Evolutionary conservation across 2,329 filamentous ascomycete species (phyloP).

Genomic region (Pleomassaria siparia): DNA sequence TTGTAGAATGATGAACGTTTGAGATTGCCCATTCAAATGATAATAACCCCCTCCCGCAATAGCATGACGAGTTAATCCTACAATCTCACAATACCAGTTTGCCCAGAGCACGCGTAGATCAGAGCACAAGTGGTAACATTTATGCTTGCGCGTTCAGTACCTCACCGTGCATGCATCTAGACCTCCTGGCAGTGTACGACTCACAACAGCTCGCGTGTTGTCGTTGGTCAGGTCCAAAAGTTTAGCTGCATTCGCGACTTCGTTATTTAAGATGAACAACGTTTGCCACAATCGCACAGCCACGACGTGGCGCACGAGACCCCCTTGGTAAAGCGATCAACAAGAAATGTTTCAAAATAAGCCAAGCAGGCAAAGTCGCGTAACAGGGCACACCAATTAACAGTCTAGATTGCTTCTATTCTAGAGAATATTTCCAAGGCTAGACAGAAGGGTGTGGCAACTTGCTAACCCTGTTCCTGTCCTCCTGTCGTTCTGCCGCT

Average conservation of each 20-base stretch:
- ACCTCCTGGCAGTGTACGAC: too few species aligned
- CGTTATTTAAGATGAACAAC: not conserved
- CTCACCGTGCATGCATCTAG: too few species aligned
- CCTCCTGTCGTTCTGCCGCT: constrained; percentile 9
- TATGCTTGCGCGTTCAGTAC: too few species aligned
- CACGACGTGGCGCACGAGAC: constrained; percentile 6
- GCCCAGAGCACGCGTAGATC: constrained; percentile 6
- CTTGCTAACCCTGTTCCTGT: too few species aligned
- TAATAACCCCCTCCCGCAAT: too few species aligned
- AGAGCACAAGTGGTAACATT: too few species aligned
- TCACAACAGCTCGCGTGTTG: too few species aligned
- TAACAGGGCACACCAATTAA: constrained; percentile 33
- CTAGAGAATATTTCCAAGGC: constrained; percentile 1
- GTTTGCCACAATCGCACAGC: constrained; percentile 4
- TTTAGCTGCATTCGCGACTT: too few species aligned
- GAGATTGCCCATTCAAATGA: constrained; percentile 12
- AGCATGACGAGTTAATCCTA: constrained; percentile 7
- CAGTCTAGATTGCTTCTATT: not conserved
- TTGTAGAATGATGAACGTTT: too few species aligned
- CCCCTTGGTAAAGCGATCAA: not conserved
- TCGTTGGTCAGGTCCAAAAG: constrained; percentile 5
- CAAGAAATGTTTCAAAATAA: constrained; percentile 7
- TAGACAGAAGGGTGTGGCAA: constrained; percentile 17
- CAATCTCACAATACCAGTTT: too few species aligned
- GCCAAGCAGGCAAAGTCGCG: constrained; percentile 12